A percentile compares a stretch with the other conserved stretches of the same genome.
phyloP scores from a whole-genome alignment of 2,329 filamentous ascomycete species.

The Fusarium nisikadoi region DNA sequence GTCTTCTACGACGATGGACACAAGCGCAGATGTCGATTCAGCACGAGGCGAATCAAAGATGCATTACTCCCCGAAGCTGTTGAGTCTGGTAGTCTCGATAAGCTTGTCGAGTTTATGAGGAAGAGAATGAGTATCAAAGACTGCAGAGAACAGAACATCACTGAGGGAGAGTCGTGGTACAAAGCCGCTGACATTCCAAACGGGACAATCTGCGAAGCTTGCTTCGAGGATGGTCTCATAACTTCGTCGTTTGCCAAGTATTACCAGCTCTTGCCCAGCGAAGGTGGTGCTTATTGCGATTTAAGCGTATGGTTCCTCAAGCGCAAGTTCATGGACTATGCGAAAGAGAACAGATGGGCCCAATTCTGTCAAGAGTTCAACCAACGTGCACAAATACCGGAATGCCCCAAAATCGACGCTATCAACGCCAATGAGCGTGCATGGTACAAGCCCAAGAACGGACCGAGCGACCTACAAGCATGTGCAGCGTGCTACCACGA shows the following conservation, averaged over 20 bases:
- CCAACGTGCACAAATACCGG: slow-evolving; percentile 39
- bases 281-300: slow-evolving; percentile 45
- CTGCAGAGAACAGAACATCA: slow-evolving; percentile 25
- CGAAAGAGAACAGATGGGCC: slow-evolving; percentile 46
- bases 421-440: slow-evolving; percentile 38
- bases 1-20: slow-evolving; percentile 37
- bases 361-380: slow-evolving; percentile 48
- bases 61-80: slow-evolving; percentile 47
- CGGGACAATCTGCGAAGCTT: slow-evolving; percentile 52
- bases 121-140: slow-evolving; percentile 31
- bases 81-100: slow-evolving; percentile 41
- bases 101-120: slow-evolving; percentile 46
- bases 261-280: slow-evolving; percentile 39
- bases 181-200: slow-evolving; percentile 46
- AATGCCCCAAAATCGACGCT: slow-evolving; percentile 42
- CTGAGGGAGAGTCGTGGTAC: slow-evolving; percentile 48
- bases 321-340: slow-evolving; percentile 44
- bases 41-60: slow-evolving; percentile 46
- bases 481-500: slow-evolving; percentile 54
- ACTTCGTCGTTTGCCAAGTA: slow-evolving; percentile 43
- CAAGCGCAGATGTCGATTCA: slow-evolving; percentile 51
- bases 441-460: slow-evolving; percentile 49
- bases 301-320: slow-evolving; percentile 46
- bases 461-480: slow-evolving; percentile 43
- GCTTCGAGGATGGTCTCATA: slow-evolving; percentile 51